Percentiles rank a stretch among this genome's conserved stretches.
These are phyloP conservation scores for Hypomyces rosellus DNA, from an alignment of 2,329 filamentous ascomycete genomes.

Conservation along the genomic window DNA sequence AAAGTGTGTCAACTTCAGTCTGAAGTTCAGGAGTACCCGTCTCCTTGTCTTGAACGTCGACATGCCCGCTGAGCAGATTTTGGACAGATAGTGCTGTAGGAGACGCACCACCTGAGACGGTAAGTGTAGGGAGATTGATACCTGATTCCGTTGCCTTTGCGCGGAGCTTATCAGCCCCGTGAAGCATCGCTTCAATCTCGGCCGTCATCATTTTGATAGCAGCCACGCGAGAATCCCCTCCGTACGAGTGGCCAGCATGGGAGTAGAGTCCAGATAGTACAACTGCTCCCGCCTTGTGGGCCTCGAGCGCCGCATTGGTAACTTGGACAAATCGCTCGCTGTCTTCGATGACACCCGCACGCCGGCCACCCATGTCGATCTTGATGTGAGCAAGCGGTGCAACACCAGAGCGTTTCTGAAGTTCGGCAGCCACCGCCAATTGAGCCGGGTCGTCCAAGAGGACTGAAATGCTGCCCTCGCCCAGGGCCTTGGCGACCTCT, in stretches of 20 bases:
- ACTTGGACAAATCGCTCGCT: slow-evolving; percentile 42
- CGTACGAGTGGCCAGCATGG: slow-evolving; percentile 69
- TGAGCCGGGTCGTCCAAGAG: slow-evolving; percentile 66
- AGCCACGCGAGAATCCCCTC: slow-evolving; percentile 23
- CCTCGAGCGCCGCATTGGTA: slow-evolving; percentile 29
- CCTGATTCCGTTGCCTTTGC: slow-evolving; percentile 13
- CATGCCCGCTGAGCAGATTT: slow-evolving; percentile 15
- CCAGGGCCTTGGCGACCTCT: slow-evolving; percentile 47
- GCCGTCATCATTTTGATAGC: slow-evolving; percentile 25
- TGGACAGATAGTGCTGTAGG: slow-evolving; percentile 51
- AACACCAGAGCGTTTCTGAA: slow-evolving; percentile 36
- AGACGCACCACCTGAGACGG: slow-evolving; percentile 67
- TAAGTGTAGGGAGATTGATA: slow-evolving; percentile 16
- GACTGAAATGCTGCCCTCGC: slow-evolving; percentile 51
- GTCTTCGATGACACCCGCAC: slow-evolving; percentile 57
- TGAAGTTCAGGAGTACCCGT: slow-evolving; percentile 13
- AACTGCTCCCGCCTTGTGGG: slow-evolving; percentile 22
- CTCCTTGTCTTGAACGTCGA: slow-evolving; percentile 7
- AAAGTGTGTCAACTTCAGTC: slow-evolving; percentile 15
- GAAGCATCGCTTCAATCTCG: slow-evolving; percentile 25
- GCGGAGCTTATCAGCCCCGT: slow-evolving; percentile 18
- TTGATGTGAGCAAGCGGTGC: slow-evolving; percentile 60
- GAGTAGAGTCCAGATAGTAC: slow-evolving; percentile 61
- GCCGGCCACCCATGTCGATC: slow-evolving; percentile 65
- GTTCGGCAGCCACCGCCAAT: slow-evolving; percentile 40